These are phyloP conservation scores for Wickerhamiella alocasiicola DNA, from an alignment of 805 yeast genomes.

Conservation along the genomic window DNA sequence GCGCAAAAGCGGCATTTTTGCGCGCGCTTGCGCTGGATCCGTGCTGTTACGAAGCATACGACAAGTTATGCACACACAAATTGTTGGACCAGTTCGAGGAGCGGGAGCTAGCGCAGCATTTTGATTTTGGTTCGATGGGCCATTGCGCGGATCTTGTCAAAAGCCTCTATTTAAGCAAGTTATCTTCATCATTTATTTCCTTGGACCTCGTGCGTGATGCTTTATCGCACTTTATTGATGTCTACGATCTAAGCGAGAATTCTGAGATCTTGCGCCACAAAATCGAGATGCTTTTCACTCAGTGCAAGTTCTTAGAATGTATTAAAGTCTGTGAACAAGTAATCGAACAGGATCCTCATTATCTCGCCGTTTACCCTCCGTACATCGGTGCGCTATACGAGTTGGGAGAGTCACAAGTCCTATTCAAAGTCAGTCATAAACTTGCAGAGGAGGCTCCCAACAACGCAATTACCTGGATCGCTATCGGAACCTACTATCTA, in stretches of 20 bases:
- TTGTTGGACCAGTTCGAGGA: slow-evolving; percentile 65
- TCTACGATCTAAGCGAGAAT: slow-evolving; percentile 52
- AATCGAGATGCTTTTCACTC: slow-evolving; percentile 59
- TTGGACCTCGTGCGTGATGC: slow-evolving; percentile 54
- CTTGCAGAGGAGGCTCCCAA: slow-evolving; percentile 76
- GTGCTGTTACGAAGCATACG: slow-evolving; percentile 86
- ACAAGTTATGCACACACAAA: slow-evolving; percentile 58
- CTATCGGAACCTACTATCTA: slow-evolving; percentile 83
- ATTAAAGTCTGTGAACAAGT: slow-evolving; percentile 53
- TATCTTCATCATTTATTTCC: slow-evolving; percentile 38
- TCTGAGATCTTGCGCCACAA: slow-evolving; percentile 54
- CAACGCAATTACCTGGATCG: slow-evolving; percentile 76
- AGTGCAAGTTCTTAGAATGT: slow-evolving; percentile 71
- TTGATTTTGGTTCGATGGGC: slow-evolving; percentile 57
- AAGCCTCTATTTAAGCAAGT: slow-evolving; percentile 58
- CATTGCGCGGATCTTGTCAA: slow-evolving; percentile 73
- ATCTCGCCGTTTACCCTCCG: slow-evolving; percentile 58
- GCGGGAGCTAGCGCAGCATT: slow-evolving; percentile 34
- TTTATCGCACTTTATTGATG: slow-evolving; percentile 51
- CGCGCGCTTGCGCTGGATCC: slow-evolving; percentile 83
- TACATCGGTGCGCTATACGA: slow-evolving; percentile 80
- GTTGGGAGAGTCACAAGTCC: slow-evolving; percentile 64
- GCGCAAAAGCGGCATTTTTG: slow-evolving; percentile 74
- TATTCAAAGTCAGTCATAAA: slow-evolving; percentile 71
- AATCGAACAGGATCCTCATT: slow-evolving; percentile 45